Percentiles rank a stretch among this genome's conserved stretches.
phyloP scores from a whole-genome alignment of 352 stramenopile genomes.

The Halophytophthora polymorphica region DNA sequence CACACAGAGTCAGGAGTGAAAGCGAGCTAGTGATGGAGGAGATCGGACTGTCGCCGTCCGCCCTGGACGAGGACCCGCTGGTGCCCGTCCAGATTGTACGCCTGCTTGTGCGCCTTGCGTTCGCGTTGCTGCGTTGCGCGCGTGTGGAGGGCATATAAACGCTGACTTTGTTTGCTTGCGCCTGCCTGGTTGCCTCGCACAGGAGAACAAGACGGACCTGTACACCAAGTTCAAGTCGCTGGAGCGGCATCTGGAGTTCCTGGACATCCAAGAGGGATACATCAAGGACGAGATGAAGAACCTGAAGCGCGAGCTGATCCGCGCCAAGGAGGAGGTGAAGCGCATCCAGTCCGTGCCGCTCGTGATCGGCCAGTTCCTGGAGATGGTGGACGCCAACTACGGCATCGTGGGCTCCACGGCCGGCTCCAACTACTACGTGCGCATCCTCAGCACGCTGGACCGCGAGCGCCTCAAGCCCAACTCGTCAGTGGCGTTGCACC shows the following conservation, averaged over 20 bases:
- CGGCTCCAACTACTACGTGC: constrained; percentile 99
- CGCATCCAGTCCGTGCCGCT: constrained; percentile 99
- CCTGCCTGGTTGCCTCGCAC: not conserved
- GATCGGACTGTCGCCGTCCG: constrained; percentile 40
- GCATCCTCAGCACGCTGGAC: constrained; percentile 98
- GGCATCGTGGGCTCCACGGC: constrained; percentile 97
- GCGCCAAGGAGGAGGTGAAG: constrained; percentile 99
- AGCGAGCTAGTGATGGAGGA: constrained; percentile 46
- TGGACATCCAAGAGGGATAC: constrained; percentile 95
- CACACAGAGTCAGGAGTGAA: too few relatives aligned
- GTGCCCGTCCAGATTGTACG: constrained; percentile 44
- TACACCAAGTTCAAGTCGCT: constrained; percentile 81
- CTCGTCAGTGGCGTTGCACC: constrained; percentile 97
- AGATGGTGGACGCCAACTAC: constrained; percentile 99
- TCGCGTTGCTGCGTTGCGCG: not conserved
- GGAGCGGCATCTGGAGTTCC: constrained; percentile 78
- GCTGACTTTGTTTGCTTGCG: constrained; percentile 1
- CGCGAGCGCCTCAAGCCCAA: constrained; percentile 98
- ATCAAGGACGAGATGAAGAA: constrained; percentile 99
- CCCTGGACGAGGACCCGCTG: constrained; percentile 48
- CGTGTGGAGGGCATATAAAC: not conserved
- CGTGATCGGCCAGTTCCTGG: constrained; percentile 99
- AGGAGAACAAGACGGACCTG: constrained; percentile 66
- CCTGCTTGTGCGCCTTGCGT: not conserved
- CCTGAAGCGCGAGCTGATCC: constrained; percentile 98